Percentiles rank a stretch among this genome's conserved stretches.
Evolutionary conservation across 164 flowering plant species (phyloP).

Genomic region (Paratinospora sagittata): DNA sequence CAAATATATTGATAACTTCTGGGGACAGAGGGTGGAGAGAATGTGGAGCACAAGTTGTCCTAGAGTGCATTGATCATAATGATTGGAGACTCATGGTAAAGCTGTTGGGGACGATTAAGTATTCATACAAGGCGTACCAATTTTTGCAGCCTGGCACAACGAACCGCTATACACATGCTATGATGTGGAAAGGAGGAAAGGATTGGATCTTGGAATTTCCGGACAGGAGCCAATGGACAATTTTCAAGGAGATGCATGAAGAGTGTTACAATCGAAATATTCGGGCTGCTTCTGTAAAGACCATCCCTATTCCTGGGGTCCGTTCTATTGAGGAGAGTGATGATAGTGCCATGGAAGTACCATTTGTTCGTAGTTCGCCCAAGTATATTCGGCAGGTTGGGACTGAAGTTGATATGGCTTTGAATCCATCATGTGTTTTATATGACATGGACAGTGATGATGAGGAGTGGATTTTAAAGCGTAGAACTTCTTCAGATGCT

Average conservation of each 20-base stretch:
- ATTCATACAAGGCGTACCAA: constrained; percentile 78
- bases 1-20: constrained; percentile 64
- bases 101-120: constrained; percentile 52
- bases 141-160: constrained; percentile 84
- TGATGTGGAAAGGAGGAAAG: constrained; percentile 99
- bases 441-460: constrained; percentile 99
- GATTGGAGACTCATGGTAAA: constrained; percentile 88
- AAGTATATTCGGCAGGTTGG: constrained; percentile 69
- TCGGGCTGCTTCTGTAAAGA: constrained; percentile 75
- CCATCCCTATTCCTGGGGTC: constrained; percentile 97
- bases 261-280: constrained; percentile 86
- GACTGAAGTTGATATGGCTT: constrained; percentile 82
- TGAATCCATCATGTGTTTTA: constrained; percentile 64
- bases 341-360: constrained; percentile 39
- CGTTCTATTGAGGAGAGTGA: constrained; percentile 60
- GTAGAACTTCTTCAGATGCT: constrained; percentile 23
- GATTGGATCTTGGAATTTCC: constrained; percentile 94
- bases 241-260: constrained; percentile 93
- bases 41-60: constrained; percentile 55
- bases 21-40: constrained; percentile 92
- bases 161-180: constrained; percentile 87
- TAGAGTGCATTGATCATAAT: constrained; percentile 67
- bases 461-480: constrained; percentile 57
- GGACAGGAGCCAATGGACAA: constrained; percentile 78
- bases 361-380: constrained; percentile 46